Evolutionary conservation across 441 rosid species (phyloP), one percentile per base, ranked within the genome.

Genomic region (Gossypium lobatum): DNA sequence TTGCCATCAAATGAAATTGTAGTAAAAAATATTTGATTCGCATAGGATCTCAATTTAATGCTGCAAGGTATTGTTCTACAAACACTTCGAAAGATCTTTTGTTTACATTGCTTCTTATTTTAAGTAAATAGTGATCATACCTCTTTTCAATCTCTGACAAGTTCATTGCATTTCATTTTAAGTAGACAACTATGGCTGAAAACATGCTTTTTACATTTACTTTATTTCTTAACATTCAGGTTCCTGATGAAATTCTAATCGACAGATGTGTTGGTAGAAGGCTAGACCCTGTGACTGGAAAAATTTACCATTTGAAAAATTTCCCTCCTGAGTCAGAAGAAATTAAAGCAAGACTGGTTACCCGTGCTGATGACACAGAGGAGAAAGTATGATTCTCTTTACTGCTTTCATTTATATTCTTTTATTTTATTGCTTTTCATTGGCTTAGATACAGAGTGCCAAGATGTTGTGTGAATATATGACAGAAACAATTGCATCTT

Each of bases 181-280:
- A 66, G 45, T 61, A 46, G 53, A 77, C 17, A 59, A 58, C 34
- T 73, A 70, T 76, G 16, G 3, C 16, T 58, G 31, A 78, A 77
- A 61, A 55, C 58, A 73, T 58, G 72, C 59, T 76, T 71, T 78
- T 81, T 78, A 76, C 86, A 58, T 75, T 77, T 45, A 75, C 78
- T 48, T 37, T 59, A 77, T 79, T 73, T 79, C 73, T 78, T 73
- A 77, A 73, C 82, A 57, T 75, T 80, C 97, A 92, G 97, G 97
- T 92, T 88, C 97, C 96, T 86, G 97, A 91, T 81, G 95, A 89
- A 81, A 85, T 83, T 87, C 90, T 92, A 77, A 87, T 91, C 73
- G 88, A 90, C 80, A 89, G 97, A 95, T 92, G 97, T 77, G 87
- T 88, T 80, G 97, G 97, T 79, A 87, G 97, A 85, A 86, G 89